Base-by-base conservation (phyloP, 768 basidiomycete genomes). In the Exidia glandulosa region DNA sequence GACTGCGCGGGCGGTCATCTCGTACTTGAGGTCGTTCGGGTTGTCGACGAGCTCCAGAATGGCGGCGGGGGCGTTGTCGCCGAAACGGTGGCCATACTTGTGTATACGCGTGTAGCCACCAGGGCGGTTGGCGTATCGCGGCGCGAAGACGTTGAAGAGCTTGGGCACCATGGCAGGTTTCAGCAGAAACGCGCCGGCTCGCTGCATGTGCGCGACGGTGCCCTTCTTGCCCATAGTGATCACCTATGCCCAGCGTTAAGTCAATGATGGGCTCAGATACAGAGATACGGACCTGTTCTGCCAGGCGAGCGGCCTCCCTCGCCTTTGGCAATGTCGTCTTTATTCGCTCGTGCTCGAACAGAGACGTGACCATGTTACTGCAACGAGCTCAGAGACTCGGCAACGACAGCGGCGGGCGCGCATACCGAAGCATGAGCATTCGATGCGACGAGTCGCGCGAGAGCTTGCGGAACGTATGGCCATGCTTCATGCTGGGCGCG, bases 71-170 rank as follows among this genome's bases (percentile, higher is more conserved):
- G 96, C 96, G 66, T 94, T 90, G 76, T 99, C 96, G 14, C 94
- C 94, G 59, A 75, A 78, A 4, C 95, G 83, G 70, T 87, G 82
- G n/a, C 94, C 95, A 63, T 85, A 90, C 70, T 87, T 91, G 71
- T 92, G 86, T 62, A 98, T 86, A 27, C 96, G 86, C 4, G 95
- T 98, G 75, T 97, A 99, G 9, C 96, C 96, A 1, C 96, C 96
- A 2, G 86, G 86, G 2, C 96, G 83, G 16, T 77, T 65, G 0
- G 83, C 78, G 72, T 97, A 99, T 52, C 96, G 87, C 63, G 81
- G 68, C 0, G 92, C 84, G 59, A 95, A 85, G 1, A 83, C 81
- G 10, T 77, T 78, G 70, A 96, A 95, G 23, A 99, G 76, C 69
- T 91, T 94, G n/a, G 87, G 83, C 29, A 94, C 72, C 37, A 89